Evolutionary conservation across 1,284 basidiomycete species (phyloP).

Genomic region (Trichosporon ovoides): DNA sequence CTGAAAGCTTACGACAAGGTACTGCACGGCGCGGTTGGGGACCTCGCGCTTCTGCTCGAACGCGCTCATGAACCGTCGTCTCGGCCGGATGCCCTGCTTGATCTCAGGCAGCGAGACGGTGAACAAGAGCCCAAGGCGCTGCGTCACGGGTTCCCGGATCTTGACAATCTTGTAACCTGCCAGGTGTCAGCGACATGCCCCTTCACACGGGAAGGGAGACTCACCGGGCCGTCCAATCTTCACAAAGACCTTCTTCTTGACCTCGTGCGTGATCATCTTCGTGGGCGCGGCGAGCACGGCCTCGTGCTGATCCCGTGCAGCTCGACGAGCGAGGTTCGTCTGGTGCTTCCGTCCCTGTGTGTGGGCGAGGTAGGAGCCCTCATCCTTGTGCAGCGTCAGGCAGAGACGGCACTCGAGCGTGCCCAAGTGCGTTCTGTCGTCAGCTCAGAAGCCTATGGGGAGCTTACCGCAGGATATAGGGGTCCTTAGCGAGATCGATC

Average conservation of each 20-base stretch:
- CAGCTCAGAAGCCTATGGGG: not conserved
- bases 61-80: conserved; percentile 92
- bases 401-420: conserved; percentile 97
- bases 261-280: conserved; percentile 53
- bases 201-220: no score
- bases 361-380: conserved; percentile 97
- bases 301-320: conserved; percentile 92
- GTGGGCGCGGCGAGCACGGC: conserved; percentile 79
- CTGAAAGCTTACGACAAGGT: conserved; percentile 76
- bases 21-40: conserved; percentile 93
- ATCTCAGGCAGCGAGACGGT: conserved; percentile 95
- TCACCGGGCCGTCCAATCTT: conserved; percentile 98
- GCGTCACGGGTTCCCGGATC: conserved; percentile 51
- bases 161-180: conserved; percentile 53
- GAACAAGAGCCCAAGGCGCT: conserved; percentile 81
- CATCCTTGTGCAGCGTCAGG: conserved; percentile 95
- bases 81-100: conserved; percentile 75
- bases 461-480: conserved; percentile 74
- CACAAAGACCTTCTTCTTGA: conserved; percentile 87
- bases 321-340: conserved; percentile 92
- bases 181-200: no score
- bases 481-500: conserved; percentile 96
- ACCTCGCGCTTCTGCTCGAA: conserved; percentile 97
- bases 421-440: conserved; percentile 75
- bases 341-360: conserved; percentile 99